phyloP scores from a whole-genome alignment of 192 early-diverging fungal genomes.

The Chytriomyces confervae region DNA sequence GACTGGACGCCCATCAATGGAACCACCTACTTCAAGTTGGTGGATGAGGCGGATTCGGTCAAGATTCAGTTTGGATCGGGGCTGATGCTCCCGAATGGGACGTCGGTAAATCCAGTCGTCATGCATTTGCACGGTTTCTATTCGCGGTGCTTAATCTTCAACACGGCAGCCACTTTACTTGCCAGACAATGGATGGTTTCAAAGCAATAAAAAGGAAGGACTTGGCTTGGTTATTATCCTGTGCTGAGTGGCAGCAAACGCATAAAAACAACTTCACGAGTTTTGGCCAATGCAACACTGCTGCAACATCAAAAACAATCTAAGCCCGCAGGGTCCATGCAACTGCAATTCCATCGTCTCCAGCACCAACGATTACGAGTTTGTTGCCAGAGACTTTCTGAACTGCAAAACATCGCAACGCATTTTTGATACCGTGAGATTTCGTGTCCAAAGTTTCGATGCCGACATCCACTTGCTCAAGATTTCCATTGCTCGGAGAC shows the following conservation, averaged over 20 bases:
- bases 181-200: not conserved
- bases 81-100: not conserved
- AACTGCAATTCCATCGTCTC: slow-evolving; percentile 26
- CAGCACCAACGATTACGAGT: slow-evolving; percentile 4
- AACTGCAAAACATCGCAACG: slow-evolving; percentile 13
- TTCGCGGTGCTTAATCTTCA: not conserved
- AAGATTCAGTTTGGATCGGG: slow-evolving; percentile 9
- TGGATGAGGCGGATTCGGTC: not conserved
- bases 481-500: not conserved
- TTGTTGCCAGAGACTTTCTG: not conserved
- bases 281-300: too few relatives aligned
- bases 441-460: not conserved
- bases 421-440: slow-evolving; percentile 10
- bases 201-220: not conserved
- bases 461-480: not conserved
- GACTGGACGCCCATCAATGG: not conserved
- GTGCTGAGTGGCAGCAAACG: too few relatives aligned
- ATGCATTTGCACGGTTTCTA: slow-evolving; percentile 7
- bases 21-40: not conserved
- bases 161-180: slow-evolving; percentile 9
- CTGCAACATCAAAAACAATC: too few relatives aligned
- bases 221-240: too few relatives aligned
- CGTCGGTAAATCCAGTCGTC: not conserved
- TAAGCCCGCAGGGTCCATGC: not conserved
- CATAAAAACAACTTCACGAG: too few relatives aligned